Evolutionary conservation across 805 yeast species (phyloP), one percentile per base, ranked within the genome.

Genomic region (Pichia rugopelliculosa): DNA sequence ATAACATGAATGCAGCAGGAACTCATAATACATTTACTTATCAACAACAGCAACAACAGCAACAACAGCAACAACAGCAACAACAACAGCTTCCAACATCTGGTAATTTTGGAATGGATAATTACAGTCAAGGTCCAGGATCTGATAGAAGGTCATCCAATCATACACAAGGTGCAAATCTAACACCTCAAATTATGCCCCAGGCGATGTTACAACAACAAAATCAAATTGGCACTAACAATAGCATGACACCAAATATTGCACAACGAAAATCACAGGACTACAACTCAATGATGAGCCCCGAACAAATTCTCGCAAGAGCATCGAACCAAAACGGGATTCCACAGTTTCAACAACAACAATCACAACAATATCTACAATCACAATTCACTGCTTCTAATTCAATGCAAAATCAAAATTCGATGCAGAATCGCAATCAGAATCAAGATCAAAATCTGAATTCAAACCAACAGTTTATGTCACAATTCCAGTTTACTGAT

Each of bases 261-360:
- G 51, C 47, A n/a, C 37, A 25, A 21, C 49, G 42, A 33, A 25
- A 36, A 4, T 47, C 36, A 15, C 55, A 52, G 22, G 53, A 49
- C 10, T 33, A 36, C 47, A 18, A 25, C 50, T 34, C 60, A 2
- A 53, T 57, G 45, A 45, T 64, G 39, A 61, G 65, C 36, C 69
- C 69, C 10, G 68, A 65, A 42, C 68, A 65, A 47, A 63, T 65
- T 10, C 54, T 65, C 27, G 66, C 68, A 13, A 56, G 65, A 42
- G 67, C 46, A 22, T 15, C 43, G 3, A 15, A 36, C 9, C 46
- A 47, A 38, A 22, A 24, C 17, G 37, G 21, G n/a, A 17, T 8
- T 7, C 22, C 21, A 18, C 44, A 27, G 3, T 27, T 13, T 27
- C 48, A 39, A 38, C 47, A 20, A 12, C 47, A 26, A 33, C 45